A percentile compares a stretch with the other conserved stretches of the same genome.
These are phyloP conservation scores for Bipolaris oryzae DNA, from an alignment of 2,329 filamentous ascomycete genomes.

Conservation along the genomic window DNA sequence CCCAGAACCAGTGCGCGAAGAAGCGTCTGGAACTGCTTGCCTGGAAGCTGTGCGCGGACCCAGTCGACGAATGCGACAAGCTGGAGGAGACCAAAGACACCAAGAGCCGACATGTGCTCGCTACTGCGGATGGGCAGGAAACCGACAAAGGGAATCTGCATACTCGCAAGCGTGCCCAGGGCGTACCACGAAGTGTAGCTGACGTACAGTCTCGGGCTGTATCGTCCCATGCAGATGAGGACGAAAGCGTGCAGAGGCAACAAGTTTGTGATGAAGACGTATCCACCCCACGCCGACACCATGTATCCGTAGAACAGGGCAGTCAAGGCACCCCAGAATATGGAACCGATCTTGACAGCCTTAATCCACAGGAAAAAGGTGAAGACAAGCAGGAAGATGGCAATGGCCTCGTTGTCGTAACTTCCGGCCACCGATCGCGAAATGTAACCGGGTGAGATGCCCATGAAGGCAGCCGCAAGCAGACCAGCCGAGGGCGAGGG, in stretches of 20 bases:
- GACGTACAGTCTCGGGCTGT: slow-evolving; percentile 91
- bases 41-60: slow-evolving; percentile 83
- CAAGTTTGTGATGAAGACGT: slow-evolving; percentile 98
- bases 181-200: slow-evolving; percentile 99
- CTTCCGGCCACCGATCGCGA: slow-evolving; percentile 96
- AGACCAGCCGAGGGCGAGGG: slow-evolving; percentile 93
- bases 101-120: slow-evolving; percentile 97
- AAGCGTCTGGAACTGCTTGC: slow-evolving; percentile 92
- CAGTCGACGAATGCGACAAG: slow-evolving; percentile 92
- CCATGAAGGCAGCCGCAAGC: slow-evolving; percentile 94
- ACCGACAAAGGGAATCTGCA: slow-evolving; percentile 99
- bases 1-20: slow-evolving; percentile 76
- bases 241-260: slow-evolving; percentile 94
- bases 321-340: slow-evolving; percentile 93
- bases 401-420: slow-evolving; percentile 99
- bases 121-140: slow-evolving; percentile 96
- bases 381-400: slow-evolving; percentile 97
- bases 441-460: slow-evolving; percentile 96
- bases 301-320: slow-evolving; percentile 99
- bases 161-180: slow-evolving; percentile 91
- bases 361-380: slow-evolving; percentile 99
- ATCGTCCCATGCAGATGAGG: slow-evolving; percentile 94
- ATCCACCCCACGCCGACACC: slow-evolving; percentile 99
- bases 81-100: slow-evolving; percentile 94
- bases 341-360: slow-evolving; percentile 92